Conservation (phyloP, 2,329 filamentous ascomycete genomes). For the Shiraia bambusicola region DNA sequence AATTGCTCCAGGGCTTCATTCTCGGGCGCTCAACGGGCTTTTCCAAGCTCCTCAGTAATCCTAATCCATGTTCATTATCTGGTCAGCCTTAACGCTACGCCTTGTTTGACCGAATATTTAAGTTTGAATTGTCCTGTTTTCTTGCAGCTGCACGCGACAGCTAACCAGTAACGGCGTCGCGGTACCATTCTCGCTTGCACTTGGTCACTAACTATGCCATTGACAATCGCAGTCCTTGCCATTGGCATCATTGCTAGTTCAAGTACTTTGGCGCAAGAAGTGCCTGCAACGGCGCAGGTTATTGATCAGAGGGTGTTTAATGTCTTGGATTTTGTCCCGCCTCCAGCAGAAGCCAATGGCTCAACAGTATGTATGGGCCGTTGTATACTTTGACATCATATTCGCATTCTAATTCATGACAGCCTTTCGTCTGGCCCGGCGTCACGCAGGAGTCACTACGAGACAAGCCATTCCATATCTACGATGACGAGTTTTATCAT, state of each 20-base stretch:
- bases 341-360: conserved; percentile 20
- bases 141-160: neutral
- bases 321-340: conserved; percentile 19
- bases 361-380: conserved; percentile 15
- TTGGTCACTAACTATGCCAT: conserved; percentile 11
- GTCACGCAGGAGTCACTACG: conserved; percentile 21
- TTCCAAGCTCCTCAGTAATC: too few relatives aligned
- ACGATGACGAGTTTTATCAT: conserved; percentile 28
- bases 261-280: conserved; percentile 16
- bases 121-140: neutral
- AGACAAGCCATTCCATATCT: conserved; percentile 29
- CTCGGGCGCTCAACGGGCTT: too few relatives aligned
- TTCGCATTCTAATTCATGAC: conserved; percentile 7
- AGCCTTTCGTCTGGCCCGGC: conserved; percentile 26
- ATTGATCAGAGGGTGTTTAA: conserved; percentile 26
- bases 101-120: neutral
- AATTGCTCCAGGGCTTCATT: too few relatives aligned
- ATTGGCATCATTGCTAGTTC: conserved; percentile 10
- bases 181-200: neutral
- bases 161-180: neutral
- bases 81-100: too few relatives aligned
- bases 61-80: too few relatives aligned
- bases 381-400: neutral
- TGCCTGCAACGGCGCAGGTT: conserved; percentile 25
- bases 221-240: conserved; percentile 7